These are phyloP conservation scores for Penicillium fimorum DNA, from an alignment of 495 filamentous ascomycete genomes.

Conservation along the genomic window DNA sequence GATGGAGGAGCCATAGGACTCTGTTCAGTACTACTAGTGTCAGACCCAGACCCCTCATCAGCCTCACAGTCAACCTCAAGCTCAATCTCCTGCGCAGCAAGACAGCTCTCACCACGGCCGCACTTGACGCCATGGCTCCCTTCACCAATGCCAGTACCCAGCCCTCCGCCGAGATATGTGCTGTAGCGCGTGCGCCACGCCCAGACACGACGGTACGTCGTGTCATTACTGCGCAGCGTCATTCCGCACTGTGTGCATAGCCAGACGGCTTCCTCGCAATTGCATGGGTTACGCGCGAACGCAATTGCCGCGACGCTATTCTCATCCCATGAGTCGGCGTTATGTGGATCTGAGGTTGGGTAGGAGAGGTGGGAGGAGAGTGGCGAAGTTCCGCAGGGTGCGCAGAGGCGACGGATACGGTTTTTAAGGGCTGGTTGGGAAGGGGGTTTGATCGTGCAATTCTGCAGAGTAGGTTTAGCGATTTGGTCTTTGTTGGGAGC, in stretches of 20 bases:
- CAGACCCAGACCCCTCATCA: constrained; percentile 44
- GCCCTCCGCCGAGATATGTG: constrained; percentile 66
- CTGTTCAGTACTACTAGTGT: constrained; percentile 18
- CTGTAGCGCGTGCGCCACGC: constrained; percentile 85
- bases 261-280: constrained; percentile 67
- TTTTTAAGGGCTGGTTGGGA: constrained; percentile 56
- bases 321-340: background rate
- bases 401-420: constrained; percentile 77
- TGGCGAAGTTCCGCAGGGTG: constrained; percentile 65
- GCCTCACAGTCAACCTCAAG: constrained; percentile 78
- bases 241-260: constrained; percentile 78
- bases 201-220: constrained; percentile 79
- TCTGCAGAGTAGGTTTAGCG: constrained; percentile 48
- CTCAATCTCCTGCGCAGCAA: constrained; percentile 69
- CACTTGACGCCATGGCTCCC: constrained; percentile 84
- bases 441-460: constrained; percentile 80
- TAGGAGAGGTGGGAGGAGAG: constrained; percentile 39
- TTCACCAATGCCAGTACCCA: constrained; percentile 85
- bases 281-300: constrained; percentile 63
- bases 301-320: constrained; percentile 25
- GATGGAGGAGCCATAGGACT: constrained; percentile 20
- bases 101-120: constrained; percentile 66
- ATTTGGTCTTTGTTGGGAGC: background rate
- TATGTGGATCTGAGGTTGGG: constrained; percentile 6
- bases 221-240: constrained; percentile 63